These are phyloP conservation scores for Graphilbum ipis-grandicollis DNA, from an alignment of 2,329 filamentous ascomycete genomes.

Conservation along the genomic window DNA sequence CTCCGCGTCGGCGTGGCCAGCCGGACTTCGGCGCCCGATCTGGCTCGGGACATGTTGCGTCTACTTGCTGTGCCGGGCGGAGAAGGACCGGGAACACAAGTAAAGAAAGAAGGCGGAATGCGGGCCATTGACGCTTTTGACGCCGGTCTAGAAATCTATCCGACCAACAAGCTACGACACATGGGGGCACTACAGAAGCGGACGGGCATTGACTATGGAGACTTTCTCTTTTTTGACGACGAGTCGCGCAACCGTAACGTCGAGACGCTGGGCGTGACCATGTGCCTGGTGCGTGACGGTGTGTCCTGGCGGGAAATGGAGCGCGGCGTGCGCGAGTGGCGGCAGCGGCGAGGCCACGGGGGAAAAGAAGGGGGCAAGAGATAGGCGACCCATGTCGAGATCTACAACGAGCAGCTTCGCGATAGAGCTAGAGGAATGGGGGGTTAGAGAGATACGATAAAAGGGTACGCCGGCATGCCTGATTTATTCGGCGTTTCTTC, in stretches of 20 bases:
- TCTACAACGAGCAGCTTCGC: too few relatives aligned
- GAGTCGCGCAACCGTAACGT: constrained; percentile 78
- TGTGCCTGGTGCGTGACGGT: constrained; percentile 67
- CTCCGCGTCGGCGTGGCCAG: constrained; percentile 56
- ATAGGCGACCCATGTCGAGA: too few relatives aligned
- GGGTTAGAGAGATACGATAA: too few relatives aligned
- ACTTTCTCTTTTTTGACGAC: constrained; percentile 95
- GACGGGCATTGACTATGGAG: constrained; percentile 54
- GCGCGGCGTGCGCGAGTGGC: constrained; percentile 64
- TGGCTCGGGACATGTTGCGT: constrained; percentile 67
- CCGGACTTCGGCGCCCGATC: constrained; percentile 60
- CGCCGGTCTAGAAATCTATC: constrained; percentile 48
- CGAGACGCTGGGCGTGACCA: constrained; percentile 59
- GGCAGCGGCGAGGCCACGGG: too few relatives aligned
- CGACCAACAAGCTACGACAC: constrained; percentile 70
- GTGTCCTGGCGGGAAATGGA: constrained; percentile 64
- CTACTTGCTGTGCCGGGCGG: constrained; percentile 40
- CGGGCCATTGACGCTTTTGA: constrained; percentile 43
- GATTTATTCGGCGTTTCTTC: too few relatives aligned
- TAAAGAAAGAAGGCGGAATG: constrained; percentile 15
- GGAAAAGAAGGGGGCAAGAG: too few relatives aligned
- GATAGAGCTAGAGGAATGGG: too few relatives aligned
- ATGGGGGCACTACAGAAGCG: constrained; percentile 57
- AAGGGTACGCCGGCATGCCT: too few relatives aligned
- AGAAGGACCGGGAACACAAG: constrained; percentile 15